Evolutionary conservation across 1,284 basidiomycete genomes (phyloP).

Genomic region (Pyrrhoderma lamaoense): DNA sequence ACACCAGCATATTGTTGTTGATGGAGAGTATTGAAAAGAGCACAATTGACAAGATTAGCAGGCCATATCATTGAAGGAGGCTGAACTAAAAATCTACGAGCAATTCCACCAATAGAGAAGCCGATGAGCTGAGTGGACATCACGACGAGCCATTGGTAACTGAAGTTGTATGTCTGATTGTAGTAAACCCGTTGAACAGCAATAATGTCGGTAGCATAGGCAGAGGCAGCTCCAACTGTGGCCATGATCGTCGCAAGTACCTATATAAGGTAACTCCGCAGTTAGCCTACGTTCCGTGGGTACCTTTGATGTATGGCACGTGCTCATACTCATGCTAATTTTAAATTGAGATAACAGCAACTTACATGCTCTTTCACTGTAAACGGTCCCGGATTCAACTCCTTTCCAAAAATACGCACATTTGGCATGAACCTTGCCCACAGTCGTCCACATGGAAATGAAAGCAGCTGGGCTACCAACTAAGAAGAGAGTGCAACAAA

Average conservation of each 20-base stretch:
- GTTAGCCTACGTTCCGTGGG: no score
- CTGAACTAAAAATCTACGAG: slow-evolving; percentile 33
- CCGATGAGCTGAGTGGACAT: slow-evolving; percentile 35
- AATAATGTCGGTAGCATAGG: slow-evolving; percentile 59
- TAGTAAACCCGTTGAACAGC: slow-evolving; percentile 72
- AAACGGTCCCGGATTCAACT: slow-evolving; percentile 68
- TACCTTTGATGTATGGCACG: slow-evolving; percentile 10
- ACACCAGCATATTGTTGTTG: slow-evolving; percentile 44
- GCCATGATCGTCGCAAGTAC: slow-evolving; percentile 24
- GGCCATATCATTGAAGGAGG: slow-evolving; percentile 43
- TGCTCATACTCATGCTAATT: not conserved
- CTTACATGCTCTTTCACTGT: slow-evolving; percentile 65
- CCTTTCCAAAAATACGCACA: slow-evolving; percentile 38
- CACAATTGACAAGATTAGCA: slow-evolving; percentile 41
- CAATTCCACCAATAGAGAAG: slow-evolving; percentile 33
- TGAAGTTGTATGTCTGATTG: slow-evolving; percentile 55
- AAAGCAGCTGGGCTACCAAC: slow-evolving; percentile 47
- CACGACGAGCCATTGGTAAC: slow-evolving; percentile 45
- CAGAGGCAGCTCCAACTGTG: slow-evolving; percentile 29
- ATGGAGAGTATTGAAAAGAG: slow-evolving; percentile 51
- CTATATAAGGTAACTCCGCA: not conserved
- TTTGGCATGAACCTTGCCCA: slow-evolving; percentile 46
- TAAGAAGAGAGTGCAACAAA: slow-evolving; percentile 22
- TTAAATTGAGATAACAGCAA: no score
- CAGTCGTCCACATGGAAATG: slow-evolving; percentile 49